Evolutionary conservation across 192 early-diverging fungal species (phyloP).

Genomic region (Paraglomus brasilianum): DNA sequence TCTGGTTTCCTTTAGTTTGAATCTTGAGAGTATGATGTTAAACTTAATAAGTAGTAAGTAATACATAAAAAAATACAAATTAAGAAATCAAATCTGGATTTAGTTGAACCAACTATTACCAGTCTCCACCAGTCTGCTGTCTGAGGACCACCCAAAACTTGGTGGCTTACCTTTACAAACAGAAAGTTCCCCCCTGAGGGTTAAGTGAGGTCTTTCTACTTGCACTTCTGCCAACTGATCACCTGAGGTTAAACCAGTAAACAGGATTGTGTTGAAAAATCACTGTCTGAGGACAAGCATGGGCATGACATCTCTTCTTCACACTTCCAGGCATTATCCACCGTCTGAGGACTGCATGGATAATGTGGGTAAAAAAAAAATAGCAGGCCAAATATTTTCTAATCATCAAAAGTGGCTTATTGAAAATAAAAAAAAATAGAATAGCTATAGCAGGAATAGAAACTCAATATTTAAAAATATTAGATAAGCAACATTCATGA

Average conservation of each 20-base stretch:
- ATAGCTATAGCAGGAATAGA: no score
- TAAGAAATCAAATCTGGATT: no score
- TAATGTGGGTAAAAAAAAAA: no score
- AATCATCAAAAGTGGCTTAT: no score
- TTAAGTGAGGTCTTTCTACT: conserved; percentile 13
- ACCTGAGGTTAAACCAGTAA: conserved; percentile 10
- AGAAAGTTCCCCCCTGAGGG: conserved; percentile 14
- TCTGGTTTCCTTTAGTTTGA: no score
- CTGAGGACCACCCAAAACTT: conserved; percentile 21
- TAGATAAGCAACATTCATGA: no score
- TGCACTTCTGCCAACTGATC: conserved; percentile 4
- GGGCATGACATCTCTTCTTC: neutral
- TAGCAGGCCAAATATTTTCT: no score
- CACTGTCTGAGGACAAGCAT: conserved; percentile 17
- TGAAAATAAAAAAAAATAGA: no score
- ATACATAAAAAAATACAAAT: no score
- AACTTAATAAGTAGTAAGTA: no score
- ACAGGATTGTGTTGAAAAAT: conserved; percentile 10
- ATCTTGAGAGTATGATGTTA: no score
- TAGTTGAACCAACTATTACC: neutral
- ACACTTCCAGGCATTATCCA: conserved; percentile 18
- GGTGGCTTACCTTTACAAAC: conserved; percentile 21
- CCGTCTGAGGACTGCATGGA: neutral
- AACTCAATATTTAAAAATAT: no score
- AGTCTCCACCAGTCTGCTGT: conserved; percentile 19